Conservation (phyloP, 2,329 filamentous ascomycete genomes). For the Celoporthe dispersa region DNA sequence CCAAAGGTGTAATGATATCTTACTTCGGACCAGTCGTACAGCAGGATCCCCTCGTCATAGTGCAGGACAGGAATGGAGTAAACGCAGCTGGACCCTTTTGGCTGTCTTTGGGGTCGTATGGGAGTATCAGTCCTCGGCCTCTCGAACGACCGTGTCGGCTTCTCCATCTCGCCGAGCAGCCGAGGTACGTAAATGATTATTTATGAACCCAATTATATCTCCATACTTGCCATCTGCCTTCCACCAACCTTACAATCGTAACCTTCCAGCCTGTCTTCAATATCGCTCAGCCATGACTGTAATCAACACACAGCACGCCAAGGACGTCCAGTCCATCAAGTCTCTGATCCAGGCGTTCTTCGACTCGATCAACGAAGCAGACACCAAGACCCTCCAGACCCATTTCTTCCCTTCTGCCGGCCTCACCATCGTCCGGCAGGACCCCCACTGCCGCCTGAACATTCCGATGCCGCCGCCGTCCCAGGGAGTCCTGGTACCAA, state of each 20-base stretch:
- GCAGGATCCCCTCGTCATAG: background rate
- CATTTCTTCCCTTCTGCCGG: conserved; percentile 23
- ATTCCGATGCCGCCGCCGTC: background rate
- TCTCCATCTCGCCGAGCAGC: conserved; percentile 1
- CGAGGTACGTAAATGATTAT: background rate
- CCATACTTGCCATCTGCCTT: background rate
- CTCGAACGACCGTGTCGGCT: background rate
- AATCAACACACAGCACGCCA: conserved; percentile 11
- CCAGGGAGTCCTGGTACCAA: background rate
- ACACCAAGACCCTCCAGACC: conserved; percentile 20
- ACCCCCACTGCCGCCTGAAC: conserved; percentile 17
- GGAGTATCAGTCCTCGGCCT: background rate
- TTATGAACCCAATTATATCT: background rate
- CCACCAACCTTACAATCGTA: background rate
- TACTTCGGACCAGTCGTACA: too few species aligned
- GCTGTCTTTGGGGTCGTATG: background rate
- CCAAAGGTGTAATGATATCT: background rate
- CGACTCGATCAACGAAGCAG: conserved; percentile 27
- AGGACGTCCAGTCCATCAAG: conserved; percentile 26
- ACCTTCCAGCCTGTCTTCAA: background rate
- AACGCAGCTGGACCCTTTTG: background rate
- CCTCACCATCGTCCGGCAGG: conserved; percentile 27
- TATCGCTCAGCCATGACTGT: conserved; percentile 16
- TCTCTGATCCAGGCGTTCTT: conserved; percentile 27
- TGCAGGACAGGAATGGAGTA: background rate